phyloP scores from a whole-genome alignment of 306 rosid genomes.

The Quercus wislizeni region DNA sequence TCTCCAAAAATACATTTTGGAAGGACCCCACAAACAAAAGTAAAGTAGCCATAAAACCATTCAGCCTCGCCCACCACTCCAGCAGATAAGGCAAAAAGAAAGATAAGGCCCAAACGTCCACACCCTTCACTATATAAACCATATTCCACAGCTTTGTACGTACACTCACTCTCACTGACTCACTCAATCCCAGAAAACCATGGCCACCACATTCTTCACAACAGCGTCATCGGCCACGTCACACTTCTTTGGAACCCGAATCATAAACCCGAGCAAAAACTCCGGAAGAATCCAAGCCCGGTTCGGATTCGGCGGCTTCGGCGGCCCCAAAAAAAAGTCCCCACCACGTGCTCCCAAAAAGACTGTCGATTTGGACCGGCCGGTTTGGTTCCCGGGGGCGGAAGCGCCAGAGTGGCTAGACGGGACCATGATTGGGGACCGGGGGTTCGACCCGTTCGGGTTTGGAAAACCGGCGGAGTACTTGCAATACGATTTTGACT shows the following conservation, averaged over 20 bases:
- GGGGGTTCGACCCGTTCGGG: slow-evolving; percentile 73
- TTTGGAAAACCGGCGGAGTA: slow-evolving; percentile 67
- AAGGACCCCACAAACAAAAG: slow-evolving; percentile 30
- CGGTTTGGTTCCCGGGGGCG: slow-evolving; percentile 61
- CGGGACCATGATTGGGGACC: slow-evolving; percentile 57
- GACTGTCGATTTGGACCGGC: slow-evolving; percentile 21
- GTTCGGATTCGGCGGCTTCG: slow-evolving; percentile 33
- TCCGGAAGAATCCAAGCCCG: slow-evolving; percentile 45
- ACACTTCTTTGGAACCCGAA: slow-evolving; percentile 49
- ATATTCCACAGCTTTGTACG: slow-evolving; percentile 12
- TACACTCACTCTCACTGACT: not conserved
- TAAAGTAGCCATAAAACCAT: slow-evolving; percentile 38
- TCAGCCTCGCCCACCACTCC: slow-evolving; percentile 5
- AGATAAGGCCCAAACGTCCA: slow-evolving; percentile 34
- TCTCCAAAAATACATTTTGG: no score
- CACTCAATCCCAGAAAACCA: slow-evolving; percentile 12
- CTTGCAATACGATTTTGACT: slow-evolving; percentile 65
- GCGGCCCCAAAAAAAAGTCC: slow-evolving; percentile 11
- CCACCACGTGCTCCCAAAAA: slow-evolving; percentile 31
- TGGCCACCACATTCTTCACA: slow-evolving; percentile 35
- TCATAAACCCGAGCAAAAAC: slow-evolving; percentile 8
- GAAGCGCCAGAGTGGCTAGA: slow-evolving; percentile 77
- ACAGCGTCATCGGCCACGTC: slow-evolving; percentile 42
- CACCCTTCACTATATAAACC: slow-evolving; percentile 15
- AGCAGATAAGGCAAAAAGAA: slow-evolving; percentile 51